Base-by-base conservation (phyloP, 139 green algal genomes). In the Nannochloris sp. region DNA sequence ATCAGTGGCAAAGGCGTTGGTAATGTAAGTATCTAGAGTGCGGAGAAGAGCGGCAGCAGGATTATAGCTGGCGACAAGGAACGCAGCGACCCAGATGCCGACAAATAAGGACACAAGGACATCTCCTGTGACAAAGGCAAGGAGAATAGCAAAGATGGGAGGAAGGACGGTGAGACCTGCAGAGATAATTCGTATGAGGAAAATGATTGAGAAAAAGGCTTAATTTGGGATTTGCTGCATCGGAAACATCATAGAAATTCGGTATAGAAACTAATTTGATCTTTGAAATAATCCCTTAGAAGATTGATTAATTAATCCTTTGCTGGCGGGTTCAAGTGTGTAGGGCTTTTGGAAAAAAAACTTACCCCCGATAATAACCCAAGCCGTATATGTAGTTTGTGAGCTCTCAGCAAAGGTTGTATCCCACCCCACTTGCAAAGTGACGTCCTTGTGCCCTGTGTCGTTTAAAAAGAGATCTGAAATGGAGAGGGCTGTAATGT, bases 21-120 rank as follows among this genome's bases (percentile, higher is more conserved):
- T 30, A 27, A 72, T 72, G 58, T 72, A 72, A 31, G 35, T 72
- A 33, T 72, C 65, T 38, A 72, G 58, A 5, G 65, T 71, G 12
- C 65, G 35, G 57, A 72, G 57, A 59, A 72, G 67, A 15, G 34
- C 30, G 30, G 34, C 29, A 32, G 68, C 48, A 7, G 55, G 62
- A 59, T 70, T 63, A 2, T 70, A 70, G 42, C 19, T 19, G 19
- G 42, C 42, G 19, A 51, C 42, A 19, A 51, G 19, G 42, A 51
- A 51, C 19, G 42, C 42, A 19, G 42, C 42, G 19, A 51, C 19
- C 42, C 42, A 51, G 42, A 19, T 51, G 42, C 42, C 42, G 19
- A 51, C 19, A 19, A 51, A 51, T 19, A 51, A 19, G 19, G 42
- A 19, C 42, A 51, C 19, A 51, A 51, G 42, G 19, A 51, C 42